phyloP scores from a whole-genome alignment of 192 early-diverging fungal genomes.

The Rhizophagus clarus region DNA sequence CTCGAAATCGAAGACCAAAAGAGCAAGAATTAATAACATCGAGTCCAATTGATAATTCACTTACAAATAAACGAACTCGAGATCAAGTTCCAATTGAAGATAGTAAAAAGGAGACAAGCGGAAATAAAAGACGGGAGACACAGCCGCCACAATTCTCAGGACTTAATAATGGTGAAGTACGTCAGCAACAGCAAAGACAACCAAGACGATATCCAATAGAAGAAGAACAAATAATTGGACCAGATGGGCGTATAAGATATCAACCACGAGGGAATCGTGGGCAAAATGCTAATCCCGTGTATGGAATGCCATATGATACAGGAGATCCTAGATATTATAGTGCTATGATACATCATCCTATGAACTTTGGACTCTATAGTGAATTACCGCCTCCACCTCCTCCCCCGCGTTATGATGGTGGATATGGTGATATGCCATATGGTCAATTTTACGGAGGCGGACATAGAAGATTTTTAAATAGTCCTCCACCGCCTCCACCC shows the following conservation, averaged over 20 bases:
- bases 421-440: slow-evolving; percentile 33
- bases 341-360: slow-evolving; percentile 24
- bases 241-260: slow-evolving; percentile 22
- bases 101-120: not conserved
- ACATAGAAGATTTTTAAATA: slow-evolving; percentile 32
- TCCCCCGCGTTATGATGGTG: slow-evolving; percentile 32
- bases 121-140: slow-evolving; percentile 18
- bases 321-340: slow-evolving; percentile 33
- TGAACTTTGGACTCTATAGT: slow-evolving; percentile 27
- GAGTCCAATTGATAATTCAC: not conserved
- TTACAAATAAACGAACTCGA: slow-evolving; percentile 12
- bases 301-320: slow-evolving; percentile 28
- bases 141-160: slow-evolving; percentile 13
- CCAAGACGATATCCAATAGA: slow-evolving; percentile 18
- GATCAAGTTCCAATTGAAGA: not conserved
- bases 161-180: slow-evolving; percentile 19
- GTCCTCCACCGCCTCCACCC: slow-evolving; percentile 18
- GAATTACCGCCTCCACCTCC: slow-evolving; percentile 17
- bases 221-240: slow-evolving; percentile 29
- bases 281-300: slow-evolving; percentile 22
- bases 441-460: slow-evolving; percentile 25
- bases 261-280: slow-evolving; percentile 21
- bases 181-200: slow-evolving; percentile 23
- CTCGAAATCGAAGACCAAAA: not conserved
- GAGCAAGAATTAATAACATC: not conserved